phyloP scores from a whole-genome alignment of 2,329 filamentous ascomycete genomes.

The Colletotrichum navitas region DNA sequence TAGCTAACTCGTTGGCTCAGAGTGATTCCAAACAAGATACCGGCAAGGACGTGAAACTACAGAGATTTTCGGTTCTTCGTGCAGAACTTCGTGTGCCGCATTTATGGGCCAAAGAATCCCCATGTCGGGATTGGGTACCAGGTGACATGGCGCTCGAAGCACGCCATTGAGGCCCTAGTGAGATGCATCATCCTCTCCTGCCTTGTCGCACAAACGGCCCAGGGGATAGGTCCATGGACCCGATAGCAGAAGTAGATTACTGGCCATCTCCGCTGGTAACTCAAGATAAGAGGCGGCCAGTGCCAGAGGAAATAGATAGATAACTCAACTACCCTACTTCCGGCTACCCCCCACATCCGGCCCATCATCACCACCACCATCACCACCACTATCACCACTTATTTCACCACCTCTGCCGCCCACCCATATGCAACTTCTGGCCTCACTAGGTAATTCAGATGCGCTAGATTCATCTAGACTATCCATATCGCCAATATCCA shows the following conservation, averaged over 20 bases:
- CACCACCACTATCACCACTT: too few species aligned
- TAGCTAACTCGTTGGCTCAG: not conserved
- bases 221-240: not conserved
- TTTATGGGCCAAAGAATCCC: slow-evolving; percentile 14
- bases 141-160: slow-evolving; percentile 30
- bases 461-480: too few species aligned
- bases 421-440: too few species aligned
- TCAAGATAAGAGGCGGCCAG: not conserved
- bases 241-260: slow-evolving; percentile 1
- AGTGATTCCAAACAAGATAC: not conserved
- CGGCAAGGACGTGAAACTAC: not conserved
- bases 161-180: slow-evolving; percentile 30
- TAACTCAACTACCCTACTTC: too few species aligned
- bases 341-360: too few species aligned
- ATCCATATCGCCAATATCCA: too few species aligned
- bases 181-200: slow-evolving; percentile 18
- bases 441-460: too few species aligned
- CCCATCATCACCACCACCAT: too few species aligned
- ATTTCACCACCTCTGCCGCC: too few species aligned
- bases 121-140: not conserved
- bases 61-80: not conserved
- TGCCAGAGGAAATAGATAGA: not conserved
- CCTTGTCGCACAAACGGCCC: not conserved
- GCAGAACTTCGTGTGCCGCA: not conserved
- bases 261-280: not conserved